Conservation (phyloP, 2,329 filamentous ascomycete genomes). For the Colletotrichum eleusines region DNA sequence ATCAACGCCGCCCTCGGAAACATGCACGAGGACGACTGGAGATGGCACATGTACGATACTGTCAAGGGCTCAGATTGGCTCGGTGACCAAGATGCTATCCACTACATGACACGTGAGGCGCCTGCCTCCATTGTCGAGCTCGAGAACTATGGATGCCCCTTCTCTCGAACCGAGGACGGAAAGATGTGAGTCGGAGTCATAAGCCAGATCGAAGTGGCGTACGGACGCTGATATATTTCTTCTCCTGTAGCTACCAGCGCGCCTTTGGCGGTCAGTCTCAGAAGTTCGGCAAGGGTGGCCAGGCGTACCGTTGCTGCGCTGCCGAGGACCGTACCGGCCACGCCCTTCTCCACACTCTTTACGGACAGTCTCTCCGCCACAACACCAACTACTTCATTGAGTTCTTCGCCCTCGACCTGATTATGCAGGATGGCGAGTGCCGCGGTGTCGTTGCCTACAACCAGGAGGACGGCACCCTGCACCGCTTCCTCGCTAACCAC, state of each 20-base stretch:
- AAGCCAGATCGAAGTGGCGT: no score
- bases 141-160: constrained; percentile 97
- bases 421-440: constrained; percentile 98
- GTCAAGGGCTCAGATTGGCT: constrained; percentile 99
- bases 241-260: constrained; percentile 83
- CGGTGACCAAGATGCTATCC: constrained; percentile 96
- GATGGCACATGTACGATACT: constrained; percentile 99
- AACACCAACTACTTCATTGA: constrained; percentile 99
- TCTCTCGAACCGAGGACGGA: constrained; percentile 95
- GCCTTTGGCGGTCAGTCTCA: constrained; percentile 98
- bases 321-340: constrained; percentile 97
- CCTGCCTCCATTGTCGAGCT: constrained; percentile 93
- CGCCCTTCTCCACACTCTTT: constrained; percentile 97
- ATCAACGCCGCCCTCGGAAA: constrained; percentile 92
- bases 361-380: constrained; percentile 95
- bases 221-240: constrained; percentile 43
- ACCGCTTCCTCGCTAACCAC: constrained; percentile 96
- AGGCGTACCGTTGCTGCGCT: constrained; percentile 97
- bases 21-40: constrained; percentile 99
- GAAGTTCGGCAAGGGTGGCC: constrained; percentile 94
- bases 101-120: constrained; percentile 98
- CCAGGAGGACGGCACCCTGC: constrained; percentile 97
- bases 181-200: constrained; percentile 76
- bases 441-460: constrained; percentile 98
- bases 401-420: constrained; percentile 95